These are phyloP conservation scores for Pyronema omphalodes DNA, from an alignment of 495 filamentous ascomycete genomes.

Conservation along the genomic window DNA sequence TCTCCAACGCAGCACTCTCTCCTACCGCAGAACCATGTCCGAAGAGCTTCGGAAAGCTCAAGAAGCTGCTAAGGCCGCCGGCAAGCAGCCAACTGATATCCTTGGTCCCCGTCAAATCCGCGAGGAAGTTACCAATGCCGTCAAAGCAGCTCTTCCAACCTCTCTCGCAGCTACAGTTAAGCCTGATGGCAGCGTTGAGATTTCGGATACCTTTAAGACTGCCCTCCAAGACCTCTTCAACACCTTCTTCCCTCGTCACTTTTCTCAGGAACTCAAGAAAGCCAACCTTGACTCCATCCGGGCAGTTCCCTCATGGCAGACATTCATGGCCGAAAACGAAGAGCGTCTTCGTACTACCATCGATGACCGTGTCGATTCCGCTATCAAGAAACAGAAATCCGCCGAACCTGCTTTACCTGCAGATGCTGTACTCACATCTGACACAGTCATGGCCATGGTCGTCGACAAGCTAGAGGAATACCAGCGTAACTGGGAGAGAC, in stretches of 20 bases:
- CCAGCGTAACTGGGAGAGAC: background rate
- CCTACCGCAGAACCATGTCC: background rate
- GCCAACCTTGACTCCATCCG: background rate
- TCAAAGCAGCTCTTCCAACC: slow-evolving; percentile 8
- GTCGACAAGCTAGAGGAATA: background rate
- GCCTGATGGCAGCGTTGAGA: slow-evolving; percentile 8
- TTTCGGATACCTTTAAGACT: slow-evolving; percentile 7
- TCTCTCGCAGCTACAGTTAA: slow-evolving; percentile 10
- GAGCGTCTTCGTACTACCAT: slow-evolving; percentile 2
- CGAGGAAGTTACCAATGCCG: background rate
- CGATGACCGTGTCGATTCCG: background rate
- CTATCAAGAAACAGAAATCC: background rate
- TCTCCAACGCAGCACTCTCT: background rate
- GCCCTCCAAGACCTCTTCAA: slow-evolving; percentile 12
- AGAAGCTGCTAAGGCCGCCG: background rate
- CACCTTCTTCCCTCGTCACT: slow-evolving; percentile 5
- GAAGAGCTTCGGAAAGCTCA: background rate
- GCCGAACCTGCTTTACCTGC: background rate
- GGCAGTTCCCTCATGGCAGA: slow-evolving; percentile 14
- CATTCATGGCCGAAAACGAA: slow-evolving; percentile 17
- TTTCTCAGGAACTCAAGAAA: background rate
- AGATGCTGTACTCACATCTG: slow-evolving; percentile 11
- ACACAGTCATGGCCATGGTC: slow-evolving; percentile 12
- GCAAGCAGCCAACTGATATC: background rate
- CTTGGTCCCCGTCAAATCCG: background rate